These are phyloP conservation scores for Fraxinus anomala DNA, from an alignment of 257 asterid genomes.

Conservation along the genomic window DNA sequence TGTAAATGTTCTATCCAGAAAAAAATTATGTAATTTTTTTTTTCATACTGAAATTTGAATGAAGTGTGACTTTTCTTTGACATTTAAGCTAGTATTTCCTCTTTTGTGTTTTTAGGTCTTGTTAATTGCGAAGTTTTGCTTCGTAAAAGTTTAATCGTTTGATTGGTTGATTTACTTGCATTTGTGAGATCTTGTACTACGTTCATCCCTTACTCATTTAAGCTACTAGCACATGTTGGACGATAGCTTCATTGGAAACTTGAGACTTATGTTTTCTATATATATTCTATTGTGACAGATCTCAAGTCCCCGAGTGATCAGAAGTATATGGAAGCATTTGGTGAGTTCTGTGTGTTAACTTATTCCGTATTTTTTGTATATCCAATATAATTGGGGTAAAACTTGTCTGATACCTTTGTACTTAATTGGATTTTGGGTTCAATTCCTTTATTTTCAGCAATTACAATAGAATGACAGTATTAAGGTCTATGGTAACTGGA, in stretches of 20 bases:
- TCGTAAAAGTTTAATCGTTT: neutral
- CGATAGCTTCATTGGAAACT: conserved; percentile 7
- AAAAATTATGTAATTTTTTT: neutral
- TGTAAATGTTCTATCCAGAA: neutral
- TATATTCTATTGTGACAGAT: conserved; percentile 47
- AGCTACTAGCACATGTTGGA: conserved; percentile 14
- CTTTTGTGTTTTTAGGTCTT: neutral
- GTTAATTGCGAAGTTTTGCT: neutral
- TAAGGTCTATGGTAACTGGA: neutral
- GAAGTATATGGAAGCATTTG: conserved; percentile 92
- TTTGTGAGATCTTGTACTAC: neutral
- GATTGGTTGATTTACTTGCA: neutral
- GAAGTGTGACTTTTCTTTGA: neutral
- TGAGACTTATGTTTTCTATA: neutral
- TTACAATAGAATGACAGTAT: conserved; percentile 10
- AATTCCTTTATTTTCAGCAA: neutral
- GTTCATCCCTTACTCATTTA: neutral
- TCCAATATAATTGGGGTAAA: neutral
- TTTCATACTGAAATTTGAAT: neutral
- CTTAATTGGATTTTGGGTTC: neutral
- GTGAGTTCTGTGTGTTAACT: conserved; percentile 44
- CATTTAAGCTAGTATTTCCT: conserved; percentile 6
- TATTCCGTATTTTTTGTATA: conserved; percentile 14
- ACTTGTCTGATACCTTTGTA: conserved; percentile 9
- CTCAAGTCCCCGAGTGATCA: conserved; percentile 81